These are phyloP conservation scores for Clarireedia hainanense DNA, from an alignment of 2,329 filamentous ascomycete species.

Conservation along the genomic window DNA sequence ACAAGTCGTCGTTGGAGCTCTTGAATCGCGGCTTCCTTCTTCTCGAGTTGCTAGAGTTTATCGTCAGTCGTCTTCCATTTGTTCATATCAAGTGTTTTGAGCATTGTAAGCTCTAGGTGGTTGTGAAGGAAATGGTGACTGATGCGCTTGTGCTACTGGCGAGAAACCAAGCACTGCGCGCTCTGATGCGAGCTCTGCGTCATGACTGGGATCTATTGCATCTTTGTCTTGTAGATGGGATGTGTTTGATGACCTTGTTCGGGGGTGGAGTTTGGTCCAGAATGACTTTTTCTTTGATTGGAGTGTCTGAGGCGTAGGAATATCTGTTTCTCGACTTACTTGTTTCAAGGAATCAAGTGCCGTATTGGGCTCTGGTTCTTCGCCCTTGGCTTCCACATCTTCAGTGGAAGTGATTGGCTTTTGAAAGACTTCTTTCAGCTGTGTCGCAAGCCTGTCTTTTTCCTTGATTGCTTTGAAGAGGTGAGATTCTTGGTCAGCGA, in stretches of 20 bases:
- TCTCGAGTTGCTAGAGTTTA: conserved; percentile 21
- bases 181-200: conserved; percentile 2
- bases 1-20: conserved; percentile 25
- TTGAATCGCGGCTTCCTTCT: conserved; percentile 22
- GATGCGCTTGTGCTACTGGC: conserved; percentile 9
- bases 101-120: background rate
- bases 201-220: background rate
- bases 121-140: background rate
- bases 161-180: conserved; percentile 1
- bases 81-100: background rate
- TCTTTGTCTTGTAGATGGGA: too few relatives aligned
- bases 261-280: background rate
- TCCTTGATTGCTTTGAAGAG: conserved; percentile 51
- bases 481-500: conserved; percentile 50
- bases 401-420: conserved; percentile 9
- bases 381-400: conserved; percentile 3
- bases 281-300: conserved; percentile 3
- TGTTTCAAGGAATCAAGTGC: conserved; percentile 47
- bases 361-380: conserved; percentile 13
- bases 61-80: conserved; percentile 17
- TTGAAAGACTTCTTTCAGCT: conserved; percentile 30
- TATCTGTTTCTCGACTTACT: conserved; percentile 36
- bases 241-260: background rate
- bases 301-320: background rate
- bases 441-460: conserved; percentile 52